Evolutionary conservation across 257 asterid species (phyloP).

Genomic region (Penstemon davidsonii): DNA sequence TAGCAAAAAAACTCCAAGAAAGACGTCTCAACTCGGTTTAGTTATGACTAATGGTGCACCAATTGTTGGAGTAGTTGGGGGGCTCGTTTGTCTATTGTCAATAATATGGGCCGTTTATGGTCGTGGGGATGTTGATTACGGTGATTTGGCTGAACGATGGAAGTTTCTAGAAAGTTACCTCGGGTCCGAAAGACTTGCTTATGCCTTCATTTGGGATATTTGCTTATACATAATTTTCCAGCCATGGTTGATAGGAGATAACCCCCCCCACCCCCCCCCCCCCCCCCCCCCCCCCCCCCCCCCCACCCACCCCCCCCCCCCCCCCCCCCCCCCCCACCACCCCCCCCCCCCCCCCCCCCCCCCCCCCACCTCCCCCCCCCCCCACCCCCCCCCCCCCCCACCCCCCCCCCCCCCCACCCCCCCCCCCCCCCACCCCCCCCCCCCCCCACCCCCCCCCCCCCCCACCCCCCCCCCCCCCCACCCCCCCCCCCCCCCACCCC

Average conservation of each 20-base stretch:
- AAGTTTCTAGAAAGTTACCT: slow-evolving; percentile 61
- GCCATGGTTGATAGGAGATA: slow-evolving; percentile 92
- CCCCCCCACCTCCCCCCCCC: too few species aligned
- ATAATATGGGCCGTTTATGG: slow-evolving; percentile 76
- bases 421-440: too few species aligned
- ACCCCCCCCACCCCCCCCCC: too few species aligned
- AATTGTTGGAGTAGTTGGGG: slow-evolving; percentile 66
- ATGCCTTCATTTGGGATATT: slow-evolving; percentile 94
- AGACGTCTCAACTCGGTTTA: slow-evolving; percentile 60
- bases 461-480: too few species aligned
- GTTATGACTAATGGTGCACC: slow-evolving; percentile 68
- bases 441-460: too few species aligned
- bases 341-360: too few species aligned
- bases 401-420: too few species aligned
- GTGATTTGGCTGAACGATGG: slow-evolving; percentile 57
- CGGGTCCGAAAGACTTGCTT: slow-evolving; percentile 82
- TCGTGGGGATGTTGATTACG: slow-evolving; percentile 66
- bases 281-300: too few species aligned
- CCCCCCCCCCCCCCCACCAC: too few species aligned
- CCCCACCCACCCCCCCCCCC: too few species aligned
- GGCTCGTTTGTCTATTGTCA: slow-evolving; percentile 57
- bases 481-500: too few species aligned
- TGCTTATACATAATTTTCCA: slow-evolving; percentile 68
- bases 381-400: too few species aligned
- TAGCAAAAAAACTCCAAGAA: slow-evolving; percentile 37